Percentiles rank a stretch among this genome's conserved stretches.
Evolutionary conservation across 2,329 filamentous ascomycete genomes (phyloP).

Genomic region (Fusarium aywerte): DNA sequence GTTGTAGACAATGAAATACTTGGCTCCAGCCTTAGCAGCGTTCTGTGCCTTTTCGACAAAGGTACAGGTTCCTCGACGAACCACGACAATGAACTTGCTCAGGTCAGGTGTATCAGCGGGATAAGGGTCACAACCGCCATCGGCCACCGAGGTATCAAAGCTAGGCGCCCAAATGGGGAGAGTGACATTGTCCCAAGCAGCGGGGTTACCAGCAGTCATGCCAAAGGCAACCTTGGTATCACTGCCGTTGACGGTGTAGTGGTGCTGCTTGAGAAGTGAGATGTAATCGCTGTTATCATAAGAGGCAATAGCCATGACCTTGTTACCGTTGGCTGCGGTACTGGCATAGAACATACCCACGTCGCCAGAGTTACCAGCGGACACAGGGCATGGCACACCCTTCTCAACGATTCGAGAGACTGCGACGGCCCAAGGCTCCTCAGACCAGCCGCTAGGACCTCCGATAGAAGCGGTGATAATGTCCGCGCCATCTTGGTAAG

Average conservation of each 20-base stretch:
- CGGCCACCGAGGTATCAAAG: slow-evolving; percentile 58
- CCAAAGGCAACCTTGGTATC: slow-evolving; percentile 49
- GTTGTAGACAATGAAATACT: slow-evolving; percentile 72
- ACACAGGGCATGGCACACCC: slow-evolving; percentile 64
- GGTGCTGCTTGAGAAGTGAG: slow-evolving; percentile 54
- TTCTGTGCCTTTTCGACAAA: slow-evolving; percentile 67
- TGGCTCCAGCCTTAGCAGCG: slow-evolving; percentile 64
- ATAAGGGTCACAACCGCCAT: slow-evolving; percentile 64
- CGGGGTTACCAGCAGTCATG: slow-evolving; percentile 56
- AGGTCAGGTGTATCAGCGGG: slow-evolving; percentile 67
- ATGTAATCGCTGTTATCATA: slow-evolving; percentile 60
- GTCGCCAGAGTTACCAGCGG: slow-evolving; percentile 62
- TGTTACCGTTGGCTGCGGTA: slow-evolving; percentile 60
- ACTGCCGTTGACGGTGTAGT: slow-evolving; percentile 55
- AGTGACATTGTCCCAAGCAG: slow-evolving; percentile 56
- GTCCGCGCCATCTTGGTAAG: slow-evolving; percentile 67
- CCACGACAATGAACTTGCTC: slow-evolving; percentile 65
- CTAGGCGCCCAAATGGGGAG: slow-evolving; percentile 62
- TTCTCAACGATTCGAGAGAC: slow-evolving; percentile 63
- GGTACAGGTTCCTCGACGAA: slow-evolving; percentile 68
- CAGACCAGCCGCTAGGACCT: slow-evolving; percentile 61
- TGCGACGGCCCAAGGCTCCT: slow-evolving; percentile 61
- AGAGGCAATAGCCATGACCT: slow-evolving; percentile 61
- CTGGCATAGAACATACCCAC: slow-evolving; percentile 61
- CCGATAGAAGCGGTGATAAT: slow-evolving; percentile 68